phyloP scores from a whole-genome alignment of 2,329 filamentous ascomycete genomes.

The Endoconidiophora polonica region DNA sequence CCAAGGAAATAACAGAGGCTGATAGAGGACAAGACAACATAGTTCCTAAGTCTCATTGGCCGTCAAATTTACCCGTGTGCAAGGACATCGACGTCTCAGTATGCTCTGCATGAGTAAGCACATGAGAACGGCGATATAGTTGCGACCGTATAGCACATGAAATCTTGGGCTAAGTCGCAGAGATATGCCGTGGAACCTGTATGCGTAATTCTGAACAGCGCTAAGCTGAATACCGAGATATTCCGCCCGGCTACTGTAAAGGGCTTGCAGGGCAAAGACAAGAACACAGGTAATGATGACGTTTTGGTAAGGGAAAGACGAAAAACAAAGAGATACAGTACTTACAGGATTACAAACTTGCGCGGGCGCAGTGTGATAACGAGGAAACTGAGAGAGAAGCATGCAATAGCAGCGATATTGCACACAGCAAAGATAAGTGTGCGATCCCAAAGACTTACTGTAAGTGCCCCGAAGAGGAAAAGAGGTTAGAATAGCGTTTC shows the following conservation, averaged over 20 bases:
- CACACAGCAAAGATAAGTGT: slow-evolving; percentile 82
- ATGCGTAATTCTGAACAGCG: no score
- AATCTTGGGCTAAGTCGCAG: no score
- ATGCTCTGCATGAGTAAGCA: no score
- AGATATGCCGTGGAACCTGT: no score
- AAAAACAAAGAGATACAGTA: slow-evolving; percentile 21
- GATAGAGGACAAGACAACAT: no score
- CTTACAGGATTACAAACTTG: slow-evolving; percentile 96
- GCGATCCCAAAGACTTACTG: slow-evolving; percentile 96
- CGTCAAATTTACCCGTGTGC: no score
- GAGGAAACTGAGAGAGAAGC: slow-evolving; percentile 72
- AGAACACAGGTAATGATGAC: neutral
- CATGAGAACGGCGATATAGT: neutral
- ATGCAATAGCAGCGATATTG: slow-evolving; percentile 73
- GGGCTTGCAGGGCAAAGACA: neutral
- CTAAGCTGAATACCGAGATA: no score
- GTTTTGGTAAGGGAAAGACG: neutral
- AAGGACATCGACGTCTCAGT: no score
- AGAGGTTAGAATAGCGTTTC: slow-evolving; percentile 12
- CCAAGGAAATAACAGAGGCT: no score
- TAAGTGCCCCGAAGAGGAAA: slow-evolving; percentile 17
- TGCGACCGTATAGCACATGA: neutral
- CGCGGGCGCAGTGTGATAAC: slow-evolving; percentile 63
- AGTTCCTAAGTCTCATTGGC: no score
- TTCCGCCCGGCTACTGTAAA: no score